Percentiles rank a stretch among this genome's conserved stretches.
Conservation (phyloP, 2,329 filamentous ascomycete species). For the Pleurostoma richardsiae region DNA sequence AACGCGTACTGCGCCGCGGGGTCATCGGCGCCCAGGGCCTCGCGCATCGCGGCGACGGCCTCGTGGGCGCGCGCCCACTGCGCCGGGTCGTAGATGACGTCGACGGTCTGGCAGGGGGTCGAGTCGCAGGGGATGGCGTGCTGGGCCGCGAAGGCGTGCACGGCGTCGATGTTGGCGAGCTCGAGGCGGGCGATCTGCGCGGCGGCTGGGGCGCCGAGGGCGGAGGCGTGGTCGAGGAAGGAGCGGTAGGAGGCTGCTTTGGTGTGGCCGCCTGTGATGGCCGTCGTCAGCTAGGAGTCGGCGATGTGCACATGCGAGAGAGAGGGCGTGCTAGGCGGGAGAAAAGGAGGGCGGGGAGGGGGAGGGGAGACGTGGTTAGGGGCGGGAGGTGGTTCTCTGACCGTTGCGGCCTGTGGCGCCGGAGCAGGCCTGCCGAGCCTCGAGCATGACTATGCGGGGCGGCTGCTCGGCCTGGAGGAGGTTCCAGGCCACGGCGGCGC, state of each 20-base stretch:
- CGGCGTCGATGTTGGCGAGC: conserved; percentile 45
- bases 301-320: not conserved
- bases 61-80: conserved; percentile 30
- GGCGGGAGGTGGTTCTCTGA: conserved; percentile 6
- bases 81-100: conserved; percentile 48
- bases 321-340: not conserved
- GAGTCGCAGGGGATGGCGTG: conserved; percentile 46
- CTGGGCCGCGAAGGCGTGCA: conserved; percentile 46
- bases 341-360: not conserved
- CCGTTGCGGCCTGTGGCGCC: conserved; percentile 60
- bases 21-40: conserved; percentile 31
- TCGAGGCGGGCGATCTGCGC: conserved; percentile 46
- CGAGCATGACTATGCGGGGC: conserved; percentile 52
- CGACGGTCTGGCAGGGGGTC: conserved; percentile 45
- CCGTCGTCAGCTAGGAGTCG: not conserved
- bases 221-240: conserved; percentile 39
- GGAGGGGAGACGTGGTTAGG: not conserved
- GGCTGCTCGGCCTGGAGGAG: conserved; percentile 31
- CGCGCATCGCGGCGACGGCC: conserved; percentile 38
- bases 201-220: conserved; percentile 43
- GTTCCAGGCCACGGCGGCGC: conserved; percentile 53
- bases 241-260: conserved; percentile 40
- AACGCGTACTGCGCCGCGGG: conserved; percentile 38
- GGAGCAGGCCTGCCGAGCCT: conserved; percentile 61
- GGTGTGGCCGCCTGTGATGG: conserved; percentile 30